Evolutionary conservation across 257 asterid genomes (phyloP).

Genomic region (Solanum raphanifolium): DNA sequence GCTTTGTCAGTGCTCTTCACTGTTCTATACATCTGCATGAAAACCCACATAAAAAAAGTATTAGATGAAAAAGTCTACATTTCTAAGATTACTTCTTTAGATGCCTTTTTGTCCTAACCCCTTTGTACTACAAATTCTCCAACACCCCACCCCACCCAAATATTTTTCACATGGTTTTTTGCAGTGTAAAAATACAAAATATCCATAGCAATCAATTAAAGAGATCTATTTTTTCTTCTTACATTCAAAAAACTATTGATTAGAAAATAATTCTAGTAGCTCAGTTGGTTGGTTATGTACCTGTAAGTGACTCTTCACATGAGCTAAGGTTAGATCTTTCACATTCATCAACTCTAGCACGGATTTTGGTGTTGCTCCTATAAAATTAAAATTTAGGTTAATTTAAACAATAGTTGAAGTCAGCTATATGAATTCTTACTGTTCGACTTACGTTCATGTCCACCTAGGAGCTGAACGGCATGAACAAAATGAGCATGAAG

Average conservation of each 20-base stretch:
- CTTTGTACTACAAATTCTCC: constrained; percentile 18
- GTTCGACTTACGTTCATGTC: constrained; percentile 59
- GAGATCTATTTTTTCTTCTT: not conserved
- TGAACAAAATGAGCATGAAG: constrained; percentile 87
- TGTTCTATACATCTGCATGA: constrained; percentile 95
- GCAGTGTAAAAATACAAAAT: not conserved
- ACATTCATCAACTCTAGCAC: constrained; percentile 87
- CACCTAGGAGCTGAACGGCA: constrained; percentile 85
- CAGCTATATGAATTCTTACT: not conserved
- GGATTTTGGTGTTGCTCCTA: constrained; percentile 93
- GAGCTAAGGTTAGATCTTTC: constrained; percentile 91
- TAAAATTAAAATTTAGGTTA: not conserved
- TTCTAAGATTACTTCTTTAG: constrained; percentile 18
- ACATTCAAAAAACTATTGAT: not conserved
- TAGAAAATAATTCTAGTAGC: no score
- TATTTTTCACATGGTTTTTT: not conserved
- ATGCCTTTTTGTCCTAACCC: constrained; percentile 47
- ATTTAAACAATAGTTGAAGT: not conserved
- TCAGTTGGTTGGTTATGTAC: constrained; percentile 8
- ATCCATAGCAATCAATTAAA: not conserved
- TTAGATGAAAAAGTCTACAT: constrained; percentile 15
- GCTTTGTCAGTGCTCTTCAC: constrained; percentile 86
- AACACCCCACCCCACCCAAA: not conserved
- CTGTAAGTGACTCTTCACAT: constrained; percentile 93
- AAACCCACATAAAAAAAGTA: constrained; percentile 16